Conservation (phyloP, 2,329 filamentous ascomycete species). For the Mariannaea elegans region DNA sequence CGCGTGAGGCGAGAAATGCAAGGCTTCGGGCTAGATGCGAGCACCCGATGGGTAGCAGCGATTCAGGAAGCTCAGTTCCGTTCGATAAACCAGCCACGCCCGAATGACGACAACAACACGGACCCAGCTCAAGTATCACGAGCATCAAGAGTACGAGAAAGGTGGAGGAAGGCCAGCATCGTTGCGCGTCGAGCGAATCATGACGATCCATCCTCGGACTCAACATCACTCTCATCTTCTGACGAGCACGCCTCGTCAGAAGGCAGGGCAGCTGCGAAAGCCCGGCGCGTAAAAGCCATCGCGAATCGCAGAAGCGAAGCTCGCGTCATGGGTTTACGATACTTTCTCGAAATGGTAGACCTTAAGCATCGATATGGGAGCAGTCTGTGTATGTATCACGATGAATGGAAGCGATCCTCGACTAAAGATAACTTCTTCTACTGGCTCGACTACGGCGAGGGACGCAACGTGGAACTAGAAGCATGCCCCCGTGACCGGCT, state of each 20-base stretch:
- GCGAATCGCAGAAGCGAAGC: constrained; percentile 70
- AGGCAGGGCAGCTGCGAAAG: constrained; percentile 49
- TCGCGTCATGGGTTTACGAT: constrained; percentile 84
- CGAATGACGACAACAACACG: constrained; percentile 32
- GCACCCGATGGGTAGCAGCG: constrained; percentile 76
- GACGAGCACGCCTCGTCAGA: constrained; percentile 46
- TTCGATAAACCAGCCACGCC: constrained; percentile 57
- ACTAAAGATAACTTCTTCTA: constrained; percentile 93
- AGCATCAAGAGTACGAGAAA: constrained; percentile 61
- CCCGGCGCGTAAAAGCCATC: constrained; percentile 59
- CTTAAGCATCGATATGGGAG: constrained; percentile 87
- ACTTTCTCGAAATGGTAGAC: constrained; percentile 88
- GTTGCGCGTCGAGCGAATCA: constrained; percentile 77
- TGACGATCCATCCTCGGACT: constrained; percentile 66
- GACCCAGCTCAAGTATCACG: constrained; percentile 24
- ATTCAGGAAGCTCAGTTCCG: constrained; percentile 65
- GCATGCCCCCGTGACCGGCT: constrained; percentile 78
- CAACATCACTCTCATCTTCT: constrained; percentile 40
- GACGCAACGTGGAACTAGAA: constrained; percentile 73
- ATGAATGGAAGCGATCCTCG: constrained; percentile 79
- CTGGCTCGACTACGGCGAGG: constrained; percentile 87
- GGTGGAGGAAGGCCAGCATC: constrained; percentile 79
- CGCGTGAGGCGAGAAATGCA: constrained; percentile 74
- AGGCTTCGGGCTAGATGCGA: constrained; percentile 74
- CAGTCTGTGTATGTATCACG: constrained; percentile 83